Conservation (phyloP, 768 basidiomycete species). For the Russula ochroleuca region DNA sequence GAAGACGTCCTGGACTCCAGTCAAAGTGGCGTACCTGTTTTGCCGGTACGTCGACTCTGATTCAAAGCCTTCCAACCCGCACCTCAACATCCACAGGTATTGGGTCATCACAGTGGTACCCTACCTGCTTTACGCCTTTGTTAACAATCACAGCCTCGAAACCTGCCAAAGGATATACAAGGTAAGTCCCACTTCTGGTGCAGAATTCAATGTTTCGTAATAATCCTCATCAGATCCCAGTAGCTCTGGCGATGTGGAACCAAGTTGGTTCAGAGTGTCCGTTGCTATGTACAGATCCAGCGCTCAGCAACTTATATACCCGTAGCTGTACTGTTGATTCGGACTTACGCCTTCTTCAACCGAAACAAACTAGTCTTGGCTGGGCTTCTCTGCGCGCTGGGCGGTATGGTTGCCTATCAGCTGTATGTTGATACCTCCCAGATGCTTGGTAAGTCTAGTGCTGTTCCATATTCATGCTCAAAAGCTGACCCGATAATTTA, state of each 20-base stretch:
- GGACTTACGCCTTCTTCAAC: slow-evolving; percentile 84
- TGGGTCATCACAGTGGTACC: slow-evolving; percentile 81
- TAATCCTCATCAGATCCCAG: slow-evolving; percentile 53
- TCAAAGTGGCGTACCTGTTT: slow-evolving; percentile 78
- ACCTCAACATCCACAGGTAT: slow-evolving; percentile 44
- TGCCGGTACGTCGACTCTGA: slow-evolving; percentile 53
- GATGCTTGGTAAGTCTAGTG: slow-evolving; percentile 57
- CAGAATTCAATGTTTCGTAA: neutral
- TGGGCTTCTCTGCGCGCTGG: slow-evolving; percentile 59
- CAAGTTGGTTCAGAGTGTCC: slow-evolving; percentile 77
- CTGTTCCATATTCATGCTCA: neutral
- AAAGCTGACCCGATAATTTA: slow-evolving; percentile 7
- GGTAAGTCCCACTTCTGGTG: slow-evolving; percentile 35
- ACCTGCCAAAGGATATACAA: slow-evolving; percentile 68
- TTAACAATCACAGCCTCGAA: slow-evolving; percentile 58
- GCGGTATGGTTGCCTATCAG: slow-evolving; percentile 75
- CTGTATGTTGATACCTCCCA: slow-evolving; percentile 74
- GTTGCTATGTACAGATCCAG: slow-evolving; percentile 25
- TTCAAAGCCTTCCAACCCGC: neutral
- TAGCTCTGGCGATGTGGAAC: slow-evolving; percentile 82
- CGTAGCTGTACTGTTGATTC: slow-evolving; percentile 70
- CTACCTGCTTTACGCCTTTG: slow-evolving; percentile 72
- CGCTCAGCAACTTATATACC: slow-evolving; percentile 15
- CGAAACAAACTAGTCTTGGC: slow-evolving; percentile 64
- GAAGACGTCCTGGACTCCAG: slow-evolving; percentile 81